These are phyloP conservation scores for Tetrahymena malaccensis DNA, from an alignment of 73 alveolate species.

Conservation along the genomic window DNA sequence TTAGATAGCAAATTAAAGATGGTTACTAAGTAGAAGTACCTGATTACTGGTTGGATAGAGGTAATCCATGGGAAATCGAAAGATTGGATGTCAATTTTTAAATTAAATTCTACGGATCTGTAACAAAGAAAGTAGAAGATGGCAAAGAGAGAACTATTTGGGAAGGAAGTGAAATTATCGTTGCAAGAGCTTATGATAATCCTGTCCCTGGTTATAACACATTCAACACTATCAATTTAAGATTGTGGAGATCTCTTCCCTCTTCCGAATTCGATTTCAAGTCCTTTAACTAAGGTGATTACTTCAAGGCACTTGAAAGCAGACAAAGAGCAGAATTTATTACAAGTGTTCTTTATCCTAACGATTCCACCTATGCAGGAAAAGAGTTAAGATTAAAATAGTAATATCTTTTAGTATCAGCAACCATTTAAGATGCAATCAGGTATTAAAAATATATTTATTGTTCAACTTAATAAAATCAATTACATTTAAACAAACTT, in stretches of 20 bases:
- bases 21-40: conserved; percentile 97
- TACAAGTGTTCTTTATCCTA: conserved; percentile 98
- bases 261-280: conserved; percentile 70
- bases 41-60: conserved; percentile 96
- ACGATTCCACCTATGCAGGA: conserved; percentile 81
- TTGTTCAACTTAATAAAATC: background rate
- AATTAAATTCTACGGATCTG: conserved; percentile 90
- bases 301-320: conserved; percentile 56
- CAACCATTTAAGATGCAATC: conserved; percentile 78
- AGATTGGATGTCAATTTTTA: conserved; percentile 89
- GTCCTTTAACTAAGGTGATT: conserved; percentile 69
- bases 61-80: conserved; percentile 98
- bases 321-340: conserved; percentile 94
- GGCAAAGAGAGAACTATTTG: conserved; percentile 74
- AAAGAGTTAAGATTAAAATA: conserved; percentile 89
- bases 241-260: conserved; percentile 93
- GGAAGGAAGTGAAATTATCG: conserved; percentile 78
- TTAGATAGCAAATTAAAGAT: conserved; percentile 91
- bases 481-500: too few relatives aligned
- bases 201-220: conserved; percentile 99
- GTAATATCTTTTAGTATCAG: conserved; percentile 94
- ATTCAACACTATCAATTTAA: conserved; percentile 88
- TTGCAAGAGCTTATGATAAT: conserved; percentile 98
- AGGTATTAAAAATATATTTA: background rate
- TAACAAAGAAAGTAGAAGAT: conserved; percentile 60